Evolutionary conservation across 2,329 filamentous ascomycete genomes (phyloP).

Genomic region (Alternaria sp.): DNA sequence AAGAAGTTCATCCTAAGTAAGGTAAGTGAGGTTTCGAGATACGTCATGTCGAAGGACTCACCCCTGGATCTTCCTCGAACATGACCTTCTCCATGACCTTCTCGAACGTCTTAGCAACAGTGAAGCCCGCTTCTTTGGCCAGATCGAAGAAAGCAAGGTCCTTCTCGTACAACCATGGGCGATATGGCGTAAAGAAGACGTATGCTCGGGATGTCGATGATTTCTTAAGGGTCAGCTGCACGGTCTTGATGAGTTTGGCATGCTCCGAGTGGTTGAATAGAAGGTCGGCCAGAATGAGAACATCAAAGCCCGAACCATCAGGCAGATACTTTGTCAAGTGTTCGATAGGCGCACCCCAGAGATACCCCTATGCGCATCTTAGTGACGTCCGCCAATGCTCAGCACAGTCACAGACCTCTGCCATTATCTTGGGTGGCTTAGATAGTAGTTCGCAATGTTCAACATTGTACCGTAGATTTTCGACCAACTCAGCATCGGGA

Average conservation of each 20-base stretch:
- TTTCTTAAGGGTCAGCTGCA: slow-evolving; percentile 71
- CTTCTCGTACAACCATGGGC: slow-evolving; percentile 86
- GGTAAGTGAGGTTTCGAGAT: neutral
- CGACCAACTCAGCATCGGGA: slow-evolving; percentile 82
- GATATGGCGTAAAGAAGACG: slow-evolving; percentile 94
- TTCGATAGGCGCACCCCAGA: slow-evolving; percentile 77
- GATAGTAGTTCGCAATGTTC: slow-evolving; percentile 60
- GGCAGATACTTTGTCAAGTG: slow-evolving; percentile 67
- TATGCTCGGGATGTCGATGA: slow-evolving; percentile 69
- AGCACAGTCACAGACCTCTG: slow-evolving; percentile 41
- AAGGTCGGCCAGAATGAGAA: slow-evolving; percentile 86
- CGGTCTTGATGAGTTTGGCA: slow-evolving; percentile 74
- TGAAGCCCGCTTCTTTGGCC: slow-evolving; percentile 73
- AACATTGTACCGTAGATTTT: slow-evolving; percentile 81
- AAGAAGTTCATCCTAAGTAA: slow-evolving; percentile 72
- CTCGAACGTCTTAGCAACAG: slow-evolving; percentile 81
- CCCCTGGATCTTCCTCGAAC: slow-evolving; percentile 87
- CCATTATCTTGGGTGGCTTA: slow-evolving; percentile 49
- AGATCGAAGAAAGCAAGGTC: slow-evolving; percentile 88
- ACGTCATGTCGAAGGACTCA: slow-evolving; percentile 48
- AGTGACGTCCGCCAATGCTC: slow-evolving; percentile 14
- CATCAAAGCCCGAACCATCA: slow-evolving; percentile 69
- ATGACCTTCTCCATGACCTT: slow-evolving; percentile 83
- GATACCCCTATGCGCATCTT: slow-evolving; percentile 67
- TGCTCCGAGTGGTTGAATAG: slow-evolving; percentile 94